phyloP scores from a whole-genome alignment of 305 asterid species.

The Petunia hybrid region DNA sequence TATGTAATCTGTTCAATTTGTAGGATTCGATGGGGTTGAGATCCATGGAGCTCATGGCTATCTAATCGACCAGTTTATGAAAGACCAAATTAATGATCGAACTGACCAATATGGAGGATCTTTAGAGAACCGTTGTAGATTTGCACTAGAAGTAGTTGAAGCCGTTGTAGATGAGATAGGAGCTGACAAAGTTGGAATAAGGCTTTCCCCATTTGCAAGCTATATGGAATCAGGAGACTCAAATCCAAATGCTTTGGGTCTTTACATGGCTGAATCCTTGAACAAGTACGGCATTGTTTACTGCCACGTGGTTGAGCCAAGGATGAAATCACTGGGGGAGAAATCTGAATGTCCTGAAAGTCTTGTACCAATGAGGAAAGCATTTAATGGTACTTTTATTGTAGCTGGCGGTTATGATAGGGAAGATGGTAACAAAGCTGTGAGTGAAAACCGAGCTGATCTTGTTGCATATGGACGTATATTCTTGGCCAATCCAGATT shows the following conservation, averaged over 20 bases:
- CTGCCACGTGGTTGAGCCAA: slow-evolving; percentile 50
- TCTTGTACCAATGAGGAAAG: slow-evolving; percentile 38
- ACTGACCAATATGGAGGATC: slow-evolving; percentile 44
- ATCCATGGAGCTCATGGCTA: slow-evolving; percentile 40
- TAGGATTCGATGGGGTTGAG: slow-evolving; percentile 42
- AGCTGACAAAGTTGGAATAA: slow-evolving; percentile 35
- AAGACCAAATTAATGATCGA: slow-evolving; percentile 37
- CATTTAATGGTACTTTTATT: slow-evolving; percentile 38
- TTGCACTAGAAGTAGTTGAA: slow-evolving; percentile 39
- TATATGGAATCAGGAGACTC: slow-evolving; percentile 34
- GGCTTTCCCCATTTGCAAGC: slow-evolving; percentile 33
- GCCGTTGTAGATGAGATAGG: slow-evolving; percentile 37
- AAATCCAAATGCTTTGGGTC: slow-evolving; percentile 37
- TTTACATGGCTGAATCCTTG: slow-evolving; percentile 32
- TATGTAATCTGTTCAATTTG: not conserved
- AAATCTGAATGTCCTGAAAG: slow-evolving; percentile 24
- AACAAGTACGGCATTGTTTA: slow-evolving; percentile 41
- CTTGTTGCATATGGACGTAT: slow-evolving; percentile 38
- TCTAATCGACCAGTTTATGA: slow-evolving; percentile 40
- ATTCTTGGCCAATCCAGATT: slow-evolving; percentile 42
- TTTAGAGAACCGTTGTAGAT: slow-evolving; percentile 39
- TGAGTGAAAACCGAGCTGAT: slow-evolving; percentile 35
- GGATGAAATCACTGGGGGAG: not conserved
- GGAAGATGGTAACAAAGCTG: slow-evolving; percentile 36
- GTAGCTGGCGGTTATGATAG: slow-evolving; percentile 40